These are phyloP conservation scores for Alternaria brassicae DNA, from an alignment of 2,329 filamentous ascomycete species.

Conservation along the genomic window DNA sequence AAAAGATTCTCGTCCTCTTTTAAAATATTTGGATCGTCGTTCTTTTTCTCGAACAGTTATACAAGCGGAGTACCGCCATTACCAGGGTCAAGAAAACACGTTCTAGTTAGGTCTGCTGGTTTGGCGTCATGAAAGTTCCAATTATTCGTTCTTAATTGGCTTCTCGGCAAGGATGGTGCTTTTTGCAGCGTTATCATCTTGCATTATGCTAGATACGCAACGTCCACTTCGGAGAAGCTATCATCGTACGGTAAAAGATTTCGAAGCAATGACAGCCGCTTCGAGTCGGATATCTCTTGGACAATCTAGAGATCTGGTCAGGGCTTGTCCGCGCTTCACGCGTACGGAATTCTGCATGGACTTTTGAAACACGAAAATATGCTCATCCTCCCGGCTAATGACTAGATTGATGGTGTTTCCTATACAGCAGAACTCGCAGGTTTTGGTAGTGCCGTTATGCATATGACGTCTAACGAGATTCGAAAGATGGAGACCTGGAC, in stretches of 20 bases:
- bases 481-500: background rate
- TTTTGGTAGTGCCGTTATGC: conserved; percentile 19
- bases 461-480: conserved; percentile 3
- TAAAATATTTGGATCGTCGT: background rate
- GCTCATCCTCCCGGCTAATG: conserved; percentile 8
- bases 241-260: background rate
- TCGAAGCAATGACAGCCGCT: background rate
- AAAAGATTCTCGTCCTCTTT: background rate
- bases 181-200: background rate
- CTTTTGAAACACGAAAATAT: conserved; percentile 24
- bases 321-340: conserved; percentile 14
- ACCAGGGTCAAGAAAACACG: background rate
- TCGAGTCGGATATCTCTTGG: background rate
- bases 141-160: background rate
- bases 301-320: background rate
- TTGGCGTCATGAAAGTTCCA: background rate
- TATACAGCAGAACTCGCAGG: background rate
- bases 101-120: background rate
- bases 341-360: conserved; percentile 18
- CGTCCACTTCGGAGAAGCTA: background rate
- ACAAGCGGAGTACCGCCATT: background rate
- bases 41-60: background rate
- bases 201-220: background rate
- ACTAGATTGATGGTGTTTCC: background rate
- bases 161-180: background rate